Conservation (phyloP, 2,329 filamentous ascomycete species). For the Phoma herbarum region DNA sequence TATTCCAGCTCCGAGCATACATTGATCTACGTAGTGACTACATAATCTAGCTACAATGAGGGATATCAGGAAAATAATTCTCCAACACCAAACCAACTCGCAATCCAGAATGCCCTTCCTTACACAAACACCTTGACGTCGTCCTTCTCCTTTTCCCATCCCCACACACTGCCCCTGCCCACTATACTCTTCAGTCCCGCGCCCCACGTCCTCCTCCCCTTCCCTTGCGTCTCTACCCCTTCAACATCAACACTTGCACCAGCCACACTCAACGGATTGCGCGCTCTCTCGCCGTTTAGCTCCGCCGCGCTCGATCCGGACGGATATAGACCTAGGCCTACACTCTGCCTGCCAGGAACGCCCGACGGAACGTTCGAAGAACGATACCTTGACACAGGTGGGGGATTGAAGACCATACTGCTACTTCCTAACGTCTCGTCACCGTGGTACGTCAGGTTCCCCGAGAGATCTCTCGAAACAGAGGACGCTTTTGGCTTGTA, state of each 20-base stretch:
- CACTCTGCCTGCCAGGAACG: conserved; percentile 3
- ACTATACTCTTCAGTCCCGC: conserved; percentile 33
- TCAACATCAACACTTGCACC: conserved; percentile 22
- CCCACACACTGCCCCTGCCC: conserved; percentile 24
- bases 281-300: conserved; percentile 17
- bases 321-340: conserved; percentile 27
- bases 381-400: conserved; percentile 15
- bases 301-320: conserved; percentile 23
- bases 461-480: conserved; percentile 29
- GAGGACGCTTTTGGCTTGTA: conserved; percentile 2
- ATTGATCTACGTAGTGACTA: not conserved
- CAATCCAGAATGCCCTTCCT: not conserved
- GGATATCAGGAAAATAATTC: conserved; percentile 11
- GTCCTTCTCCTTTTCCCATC: conserved; percentile 28
- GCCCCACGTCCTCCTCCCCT: conserved; percentile 36
- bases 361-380: conserved; percentile 7
- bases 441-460: conserved; percentile 34
- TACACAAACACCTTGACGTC: conserved; percentile 39
- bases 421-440: conserved; percentile 29
- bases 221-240: conserved; percentile 23
- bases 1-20: not conserved
- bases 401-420: conserved; percentile 26
- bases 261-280: conserved; percentile 28
- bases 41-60: not conserved
- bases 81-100: not conserved